Percentiles rank a stretch among this genome's conserved stretches.
Evolutionary conservation across 768 basidiomycete species (phyloP).

Genomic region (Russula vinacea): DNA sequence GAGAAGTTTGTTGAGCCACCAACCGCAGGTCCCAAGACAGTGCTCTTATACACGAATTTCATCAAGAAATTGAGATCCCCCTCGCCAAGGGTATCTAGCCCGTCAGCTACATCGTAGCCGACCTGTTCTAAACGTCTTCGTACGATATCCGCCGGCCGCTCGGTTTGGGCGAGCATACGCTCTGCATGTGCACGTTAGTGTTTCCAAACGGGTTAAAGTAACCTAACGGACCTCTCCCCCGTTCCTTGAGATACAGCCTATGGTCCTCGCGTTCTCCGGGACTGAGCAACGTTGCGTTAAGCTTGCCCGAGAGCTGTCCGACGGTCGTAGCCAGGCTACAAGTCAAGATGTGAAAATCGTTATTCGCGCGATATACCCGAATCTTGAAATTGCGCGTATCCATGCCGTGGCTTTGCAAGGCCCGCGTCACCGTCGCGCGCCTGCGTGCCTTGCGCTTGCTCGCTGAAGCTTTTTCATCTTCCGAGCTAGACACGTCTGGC

Average conservation of each 20-base stretch:
- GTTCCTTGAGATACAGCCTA: slow-evolving; percentile 70
- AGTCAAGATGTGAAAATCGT: slow-evolving; percentile 65
- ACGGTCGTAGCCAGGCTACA: slow-evolving; percentile 67
- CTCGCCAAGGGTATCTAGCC: slow-evolving; percentile 67
- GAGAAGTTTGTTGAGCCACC: slow-evolving; percentile 32
- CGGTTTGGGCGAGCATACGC: slow-evolving; percentile 74
- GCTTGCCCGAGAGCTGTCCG: slow-evolving; percentile 55
- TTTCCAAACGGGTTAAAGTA: slow-evolving; percentile 4
- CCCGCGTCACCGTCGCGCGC: slow-evolving; percentile 16
- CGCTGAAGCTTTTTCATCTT: slow-evolving; percentile 36
- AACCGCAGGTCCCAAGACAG: slow-evolving; percentile 61
- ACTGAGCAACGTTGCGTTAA: slow-evolving; percentile 56
- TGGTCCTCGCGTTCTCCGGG: slow-evolving; percentile 56
- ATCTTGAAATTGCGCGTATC: slow-evolving; percentile 46
- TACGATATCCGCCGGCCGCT: slow-evolving; percentile 83
- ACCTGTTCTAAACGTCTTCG: slow-evolving; percentile 81
- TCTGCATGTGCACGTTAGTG: slow-evolving; percentile 47
- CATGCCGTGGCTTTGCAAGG: slow-evolving; percentile 3
- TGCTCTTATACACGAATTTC: slow-evolving; percentile 86
- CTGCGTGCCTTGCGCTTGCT: slow-evolving; percentile 31
- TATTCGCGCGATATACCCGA: slow-evolving; percentile 74
- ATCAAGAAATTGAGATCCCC: slow-evolving; percentile 82
- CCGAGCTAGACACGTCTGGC: slow-evolving; percentile 45
- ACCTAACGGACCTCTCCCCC: slow-evolving; percentile 59
- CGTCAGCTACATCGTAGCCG: slow-evolving; percentile 81